Base-by-base conservation (phyloP, 345 rosid genomes). In the Murraya paniculata region DNA sequence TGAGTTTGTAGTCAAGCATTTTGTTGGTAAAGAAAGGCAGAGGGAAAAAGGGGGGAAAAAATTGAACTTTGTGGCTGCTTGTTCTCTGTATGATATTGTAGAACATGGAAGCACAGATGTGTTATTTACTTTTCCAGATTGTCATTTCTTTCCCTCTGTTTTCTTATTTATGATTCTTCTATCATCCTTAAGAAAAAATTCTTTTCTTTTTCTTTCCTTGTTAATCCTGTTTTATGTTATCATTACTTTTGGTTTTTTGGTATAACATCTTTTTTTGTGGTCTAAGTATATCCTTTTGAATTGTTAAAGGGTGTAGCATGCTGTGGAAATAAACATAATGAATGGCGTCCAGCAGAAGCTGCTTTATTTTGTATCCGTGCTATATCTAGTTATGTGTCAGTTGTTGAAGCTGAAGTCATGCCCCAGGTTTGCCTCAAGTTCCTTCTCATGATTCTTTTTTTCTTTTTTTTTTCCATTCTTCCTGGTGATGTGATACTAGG, bases 321-420 rank as follows among this genome's bases (percentile, higher is more conserved):
- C 84, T 88, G 91, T 87, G 94, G 91, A 82, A 92, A 86, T 83
- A 87, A 85, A 58, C 83, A 78, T 36, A 88, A 77, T 70, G 91
- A 94, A 77, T 94, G 99, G 98, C 97, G 88, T 85, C 94, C 94
- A 3, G 94, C 98, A 75, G 98, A 96, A 90, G 98, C 99, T 89
- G 93, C 94, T 79, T 86, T 96, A 82, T 96, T 92, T 85, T 94
- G 99, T 84, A 93, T 96, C 73, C 87, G 92, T 81, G 97, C 98
- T 71, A 87, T 94, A 86, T 93, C 99, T 57, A 89, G 82, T 75
- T 91, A 94, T 82, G 99, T 94, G 72, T 91, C 98, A 53, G 83
- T 76, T 75, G 84, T 75, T 77, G 99, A 96, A 88, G 86, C 87
- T 74, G 97, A 91, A 82, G 93, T 94, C 61, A 89, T 96, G 99